phyloP scores from a whole-genome alignment of 139 green algal species.

The Micromonas commoda region DNA sequence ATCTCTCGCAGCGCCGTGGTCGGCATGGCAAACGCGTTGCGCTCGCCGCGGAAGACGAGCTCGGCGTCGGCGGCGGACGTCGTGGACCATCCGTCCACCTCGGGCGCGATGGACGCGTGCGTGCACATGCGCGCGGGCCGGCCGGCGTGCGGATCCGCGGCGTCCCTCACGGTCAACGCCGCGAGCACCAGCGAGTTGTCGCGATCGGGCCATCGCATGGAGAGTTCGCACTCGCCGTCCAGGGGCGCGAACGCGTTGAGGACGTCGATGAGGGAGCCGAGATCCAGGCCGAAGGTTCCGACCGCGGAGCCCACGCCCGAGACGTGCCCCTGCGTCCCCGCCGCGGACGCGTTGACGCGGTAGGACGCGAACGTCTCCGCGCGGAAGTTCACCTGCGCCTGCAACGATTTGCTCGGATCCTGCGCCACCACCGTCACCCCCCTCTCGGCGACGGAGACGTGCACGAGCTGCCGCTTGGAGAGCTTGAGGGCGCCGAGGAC shows the following conservation, averaged over 20 bases:
- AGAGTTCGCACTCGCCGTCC: neutral
- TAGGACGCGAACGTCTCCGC: neutral
- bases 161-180: no score
- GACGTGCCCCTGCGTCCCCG: neutral
- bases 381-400: constrained; percentile 7
- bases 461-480: neutral
- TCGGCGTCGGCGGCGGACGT: constrained; percentile 1
- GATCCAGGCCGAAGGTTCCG: neutral
- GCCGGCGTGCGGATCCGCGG: neutral
- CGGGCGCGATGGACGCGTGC: neutral
- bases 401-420: neutral
- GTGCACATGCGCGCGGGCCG: neutral
- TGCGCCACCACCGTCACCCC: neutral
- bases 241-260: neutral
- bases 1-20: neutral
- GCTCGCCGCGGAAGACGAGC: neutral
- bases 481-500: neutral
- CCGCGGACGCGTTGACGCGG: neutral
- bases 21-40: constrained; percentile 17
- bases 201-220: constrained; percentile 2
- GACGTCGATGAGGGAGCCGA: constrained; percentile 7
- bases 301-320: neutral
- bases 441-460: neutral
- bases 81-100: no score
- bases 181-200: neutral